Evolutionary conservation across 2,329 filamentous ascomycete genomes (phyloP).

Genomic region (Pyricularia sp.): DNA sequence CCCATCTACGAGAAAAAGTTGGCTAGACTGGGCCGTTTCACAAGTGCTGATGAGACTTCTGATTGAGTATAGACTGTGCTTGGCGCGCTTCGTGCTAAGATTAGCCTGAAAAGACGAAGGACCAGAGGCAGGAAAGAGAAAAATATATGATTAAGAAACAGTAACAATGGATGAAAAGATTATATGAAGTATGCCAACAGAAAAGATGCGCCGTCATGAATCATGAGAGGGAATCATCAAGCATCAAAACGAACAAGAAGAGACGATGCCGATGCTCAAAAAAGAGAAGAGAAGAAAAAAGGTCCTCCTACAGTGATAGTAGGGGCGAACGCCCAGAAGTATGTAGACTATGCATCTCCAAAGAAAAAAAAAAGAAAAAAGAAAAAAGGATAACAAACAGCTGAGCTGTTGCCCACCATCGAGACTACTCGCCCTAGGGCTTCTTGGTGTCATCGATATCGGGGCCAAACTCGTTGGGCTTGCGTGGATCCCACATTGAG

Average conservation of each 20-base stretch:
- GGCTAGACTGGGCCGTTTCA: neutral
- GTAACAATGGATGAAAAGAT: neutral
- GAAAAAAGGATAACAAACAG: neutral
- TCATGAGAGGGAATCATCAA: neutral
- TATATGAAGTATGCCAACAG: neutral
- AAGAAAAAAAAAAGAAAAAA: neutral
- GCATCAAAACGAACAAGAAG: neutral
- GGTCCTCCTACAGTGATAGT: too few species aligned
- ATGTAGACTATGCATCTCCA: neutral
- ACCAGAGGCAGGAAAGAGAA: neutral
- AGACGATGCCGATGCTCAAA: neutral
- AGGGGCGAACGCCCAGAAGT: neutral
- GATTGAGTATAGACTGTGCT: neutral
- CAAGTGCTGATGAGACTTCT: neutral
- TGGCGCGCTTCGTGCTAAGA: neutral
- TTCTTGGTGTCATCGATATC: constrained; percentile 36
- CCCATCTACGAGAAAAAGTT: too few species aligned
- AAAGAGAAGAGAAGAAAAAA: neutral
- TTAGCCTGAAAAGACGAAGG: neutral
- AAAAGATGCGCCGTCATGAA: neutral
- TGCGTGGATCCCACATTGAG: constrained; percentile 41
- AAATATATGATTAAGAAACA: neutral
- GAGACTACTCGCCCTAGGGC: constrained; percentile 5
- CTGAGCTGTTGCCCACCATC: neutral
- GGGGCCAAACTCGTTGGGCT: constrained; percentile 38